These are phyloP conservation scores for Aspergillus cejpii DNA, from an alignment of 2,329 filamentous ascomycete genomes.

Conservation along the genomic window DNA sequence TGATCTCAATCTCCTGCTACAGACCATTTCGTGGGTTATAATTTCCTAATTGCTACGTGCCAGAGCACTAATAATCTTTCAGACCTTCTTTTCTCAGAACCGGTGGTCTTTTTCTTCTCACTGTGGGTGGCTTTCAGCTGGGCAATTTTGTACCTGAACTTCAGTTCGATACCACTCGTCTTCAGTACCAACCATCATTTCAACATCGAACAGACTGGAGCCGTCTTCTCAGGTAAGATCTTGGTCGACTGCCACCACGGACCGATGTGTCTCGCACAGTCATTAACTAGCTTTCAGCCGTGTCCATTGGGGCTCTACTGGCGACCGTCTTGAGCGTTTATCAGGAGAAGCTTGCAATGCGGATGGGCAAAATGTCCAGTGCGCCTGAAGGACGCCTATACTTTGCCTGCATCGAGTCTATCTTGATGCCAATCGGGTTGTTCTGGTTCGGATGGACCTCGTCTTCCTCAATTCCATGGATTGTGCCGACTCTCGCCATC, in stretches of 20 bases:
- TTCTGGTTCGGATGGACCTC: slow-evolving; percentile 70
- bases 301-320: slow-evolving; percentile 58
- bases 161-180: slow-evolving; percentile 68
- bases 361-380: too few relatives aligned
- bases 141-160: slow-evolving; percentile 75
- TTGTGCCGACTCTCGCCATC: slow-evolving; percentile 61
- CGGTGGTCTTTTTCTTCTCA: slow-evolving; percentile 62
- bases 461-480: slow-evolving; percentile 57
- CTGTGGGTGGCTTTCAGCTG: slow-evolving; percentile 81
- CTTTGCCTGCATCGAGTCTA: slow-evolving; percentile 67
- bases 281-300: slow-evolving; percentile 46
- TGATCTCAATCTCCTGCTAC: slow-evolving; percentile 64
- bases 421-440: slow-evolving; percentile 66
- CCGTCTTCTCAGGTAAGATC: too few relatives aligned
- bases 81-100: too few relatives aligned
- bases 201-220: too few relatives aligned
- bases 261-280: too few relatives aligned
- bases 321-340: slow-evolving; percentile 61
- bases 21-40: slow-evolving; percentile 62
- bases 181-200: slow-evolving; percentile 63
- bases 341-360: slow-evolving; percentile 65
- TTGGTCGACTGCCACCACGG: too few relatives aligned
- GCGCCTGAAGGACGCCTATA: slow-evolving; percentile 76
- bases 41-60: too few relatives aligned
- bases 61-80: too few relatives aligned